A percentile compares a stretch with the other conserved stretches of the same genome.
These are phyloP conservation scores for Hymenoscyphus repandus DNA, from an alignment of 2,329 filamentous ascomycete species.

Conservation along the genomic window DNA sequence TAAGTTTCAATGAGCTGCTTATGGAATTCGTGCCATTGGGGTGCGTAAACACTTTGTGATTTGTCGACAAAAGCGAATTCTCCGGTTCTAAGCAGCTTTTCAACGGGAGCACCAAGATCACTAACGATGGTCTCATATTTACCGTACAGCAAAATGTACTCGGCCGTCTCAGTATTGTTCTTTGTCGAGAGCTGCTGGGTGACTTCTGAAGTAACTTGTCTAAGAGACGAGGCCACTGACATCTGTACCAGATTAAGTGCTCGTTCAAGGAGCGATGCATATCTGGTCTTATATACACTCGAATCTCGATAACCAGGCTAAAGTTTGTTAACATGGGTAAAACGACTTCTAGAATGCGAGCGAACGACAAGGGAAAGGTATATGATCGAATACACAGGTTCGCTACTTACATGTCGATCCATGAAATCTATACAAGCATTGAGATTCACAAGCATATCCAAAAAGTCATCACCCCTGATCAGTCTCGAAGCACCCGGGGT, in stretches of 20 bases:
- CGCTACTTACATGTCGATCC: conserved; percentile 65
- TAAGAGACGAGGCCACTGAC: conserved; percentile 21
- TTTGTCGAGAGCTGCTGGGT: conserved; percentile 55
- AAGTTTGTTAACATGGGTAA: neutral
- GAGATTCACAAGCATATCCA: conserved; percentile 79
- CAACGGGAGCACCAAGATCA: conserved; percentile 52
- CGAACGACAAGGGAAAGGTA: too few relatives aligned
- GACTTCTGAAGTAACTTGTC: conserved; percentile 58
- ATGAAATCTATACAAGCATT: conserved; percentile 93
- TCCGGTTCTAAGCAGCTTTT: conserved; percentile 42
- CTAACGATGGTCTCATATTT: conserved; percentile 58
- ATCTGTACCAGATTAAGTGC: conserved; percentile 52
- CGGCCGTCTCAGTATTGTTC: conserved; percentile 65
- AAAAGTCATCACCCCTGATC: conserved; percentile 78
- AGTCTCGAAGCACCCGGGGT: conserved; percentile 83
- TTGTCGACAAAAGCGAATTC: conserved; percentile 52
- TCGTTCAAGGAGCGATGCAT: conserved; percentile 71
- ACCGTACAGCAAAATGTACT: conserved; percentile 65
- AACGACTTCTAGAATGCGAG: too few relatives aligned
- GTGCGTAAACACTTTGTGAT: conserved; percentile 52
- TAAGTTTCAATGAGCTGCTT: conserved; percentile 49
- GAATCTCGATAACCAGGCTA: conserved; percentile 81
- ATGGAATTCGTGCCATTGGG: conserved; percentile 54
- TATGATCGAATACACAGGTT: neutral
- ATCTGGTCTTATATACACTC: conserved; percentile 80